These are phyloP conservation scores for Alternaria viburni DNA, from an alignment of 2,329 filamentous ascomycete species.

Conservation along the genomic window DNA sequence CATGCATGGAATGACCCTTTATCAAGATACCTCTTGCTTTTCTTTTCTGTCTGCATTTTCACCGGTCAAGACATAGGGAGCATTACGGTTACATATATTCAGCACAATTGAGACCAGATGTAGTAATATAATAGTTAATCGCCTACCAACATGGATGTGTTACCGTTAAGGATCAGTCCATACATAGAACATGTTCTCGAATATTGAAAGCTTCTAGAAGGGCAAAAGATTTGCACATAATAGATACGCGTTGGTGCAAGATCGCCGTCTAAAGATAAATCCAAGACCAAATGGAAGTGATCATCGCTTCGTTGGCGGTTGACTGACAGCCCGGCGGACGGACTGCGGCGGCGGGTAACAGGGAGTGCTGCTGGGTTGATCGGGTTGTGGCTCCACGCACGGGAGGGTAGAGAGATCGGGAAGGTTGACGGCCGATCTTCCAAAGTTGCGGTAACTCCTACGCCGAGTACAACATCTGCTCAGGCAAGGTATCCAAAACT, in stretches of 20 bases:
- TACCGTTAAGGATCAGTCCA: not conserved
- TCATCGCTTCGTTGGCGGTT: conserved; percentile 1
- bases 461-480: not conserved
- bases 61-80: conserved; percentile 1
- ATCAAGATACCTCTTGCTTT: conserved; percentile 34
- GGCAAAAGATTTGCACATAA: not conserved
- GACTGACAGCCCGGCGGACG: not conserved
- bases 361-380: not conserved
- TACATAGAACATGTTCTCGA: not conserved
- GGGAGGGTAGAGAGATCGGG: not conserved
- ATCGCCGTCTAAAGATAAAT: not conserved
- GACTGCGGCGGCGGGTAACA: conserved; percentile 1
- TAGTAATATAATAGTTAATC: conserved; percentile 9
- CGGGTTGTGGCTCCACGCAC: not conserved
- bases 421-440: not conserved
- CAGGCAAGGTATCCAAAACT: not conserved
- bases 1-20: conserved; percentile 16
- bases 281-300: not conserved
- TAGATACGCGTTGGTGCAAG: not conserved
- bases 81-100: not conserved
- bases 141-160: not conserved
- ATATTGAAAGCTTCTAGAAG: not conserved
- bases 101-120: not conserved
- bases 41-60: conserved; percentile 2
- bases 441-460: not conserved